Base-by-base conservation (phyloP, 805 yeast genomes). In the Candida oleophila region DNA sequence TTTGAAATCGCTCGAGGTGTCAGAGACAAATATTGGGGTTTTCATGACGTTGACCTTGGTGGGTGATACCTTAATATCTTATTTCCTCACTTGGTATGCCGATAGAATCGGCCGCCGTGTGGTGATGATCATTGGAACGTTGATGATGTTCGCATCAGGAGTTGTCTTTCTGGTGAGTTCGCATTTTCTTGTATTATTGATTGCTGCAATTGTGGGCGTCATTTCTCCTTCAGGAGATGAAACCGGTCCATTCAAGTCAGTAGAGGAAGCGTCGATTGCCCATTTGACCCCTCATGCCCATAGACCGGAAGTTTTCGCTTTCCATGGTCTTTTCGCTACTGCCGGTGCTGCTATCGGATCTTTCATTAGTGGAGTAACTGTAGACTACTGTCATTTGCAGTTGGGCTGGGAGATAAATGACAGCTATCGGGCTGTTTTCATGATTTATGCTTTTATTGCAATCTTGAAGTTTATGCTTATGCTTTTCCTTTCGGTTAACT, bases 171-270 rank as follows among this genome's bases (percentile, higher is more conserved):
- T 84, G n/a, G 65, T 67, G 20, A 69, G 73, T 49, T 71, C 78
- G 30, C 78, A 78, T 52, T 88, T 72, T 60, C 58, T 66, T 52
- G 51, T 85, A 1, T 68, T 89, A 35, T 66, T 89, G 18, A 20
- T 73, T 2, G 94, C 94, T 7, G 94, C 96, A 2, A 77, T 87
- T 2, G 48, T 87, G 25, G 96, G 96, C 1, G 96, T 89, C 15
- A 86, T 89, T 5, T 87, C 96, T 2, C 94, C 96, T 1, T 81
- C 89, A 22, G 96, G 96, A 20, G 90, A 85, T 57, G 96, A 89
- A 58, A 88, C 91, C 0, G 96, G 96, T 0, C 96, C 96, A 0
- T 89, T 89, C 64, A 85, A 87, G 58, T 81, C 94, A 0, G 82
- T 89, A 22, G 96, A 89, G 61, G 96, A 89, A 59, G 82, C 92